Conservation (phyloP, 768 basidiomycete species). For the Lactarius indigo region DNA sequence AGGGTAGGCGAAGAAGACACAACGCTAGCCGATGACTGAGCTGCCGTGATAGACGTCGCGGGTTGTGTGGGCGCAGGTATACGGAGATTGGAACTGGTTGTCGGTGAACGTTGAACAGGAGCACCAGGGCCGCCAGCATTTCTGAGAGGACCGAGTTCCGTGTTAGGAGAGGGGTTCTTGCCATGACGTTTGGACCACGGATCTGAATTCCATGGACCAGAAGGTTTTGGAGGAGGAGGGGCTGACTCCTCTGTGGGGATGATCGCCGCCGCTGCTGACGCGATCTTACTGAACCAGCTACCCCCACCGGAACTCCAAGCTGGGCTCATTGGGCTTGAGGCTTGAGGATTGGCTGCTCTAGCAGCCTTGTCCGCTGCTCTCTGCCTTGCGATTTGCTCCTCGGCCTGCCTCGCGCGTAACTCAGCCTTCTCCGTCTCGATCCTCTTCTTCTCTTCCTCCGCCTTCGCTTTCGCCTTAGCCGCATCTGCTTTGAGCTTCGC, state of each 20-base stretch:
- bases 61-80: neutral
- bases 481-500: neutral
- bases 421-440: neutral
- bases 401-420: neutral
- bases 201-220: neutral
- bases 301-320: neutral
- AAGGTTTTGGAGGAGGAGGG: neutral
- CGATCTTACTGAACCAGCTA: neutral
- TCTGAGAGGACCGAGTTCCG: neutral
- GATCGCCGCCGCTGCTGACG: neutral
- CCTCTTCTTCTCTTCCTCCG: neutral
- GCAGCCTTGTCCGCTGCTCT: conserved; percentile 7
- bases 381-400: neutral
- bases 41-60: neutral
- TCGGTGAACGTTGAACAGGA: neutral
- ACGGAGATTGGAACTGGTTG: neutral
- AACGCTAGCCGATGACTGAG: neutral
- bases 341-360: neutral
- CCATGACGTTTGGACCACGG: neutral
- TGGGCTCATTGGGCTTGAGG: conserved; percentile 5
- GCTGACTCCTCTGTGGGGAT: neutral
- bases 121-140: neutral
- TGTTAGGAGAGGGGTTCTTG: neutral
- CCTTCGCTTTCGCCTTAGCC: neutral
- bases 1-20: conserved; percentile 9